phyloP scores from a whole-genome alignment of 2,329 filamentous ascomycete genomes.

The Huntiella omanensis region DNA sequence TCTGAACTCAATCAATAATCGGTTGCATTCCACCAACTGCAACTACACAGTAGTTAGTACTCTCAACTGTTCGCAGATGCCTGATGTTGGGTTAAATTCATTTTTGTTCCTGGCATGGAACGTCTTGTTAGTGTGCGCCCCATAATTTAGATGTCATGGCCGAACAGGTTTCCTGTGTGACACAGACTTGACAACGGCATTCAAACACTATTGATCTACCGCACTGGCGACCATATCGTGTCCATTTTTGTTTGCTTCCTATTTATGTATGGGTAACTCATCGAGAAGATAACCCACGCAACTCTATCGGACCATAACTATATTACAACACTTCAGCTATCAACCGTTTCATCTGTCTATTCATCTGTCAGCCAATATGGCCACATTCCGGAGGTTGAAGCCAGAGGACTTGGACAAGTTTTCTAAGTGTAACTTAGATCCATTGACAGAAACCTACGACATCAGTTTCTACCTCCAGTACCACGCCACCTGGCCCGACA shows the following conservation, averaged over 20 bases:
- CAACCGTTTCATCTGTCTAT: not conserved
- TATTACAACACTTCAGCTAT: not conserved
- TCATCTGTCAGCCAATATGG: constrained; percentile 33
- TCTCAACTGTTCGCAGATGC: too few species aligned
- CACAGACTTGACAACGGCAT: too few species aligned
- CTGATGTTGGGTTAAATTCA: too few species aligned
- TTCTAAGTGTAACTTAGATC: constrained; percentile 89
- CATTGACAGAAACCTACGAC: constrained; percentile 94
- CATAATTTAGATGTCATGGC: too few species aligned
- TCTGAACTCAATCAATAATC: too few species aligned
- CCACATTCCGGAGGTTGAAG: constrained; percentile 68
- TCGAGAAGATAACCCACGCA: not conserved
- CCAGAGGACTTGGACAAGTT: constrained; percentile 73
- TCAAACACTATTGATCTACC: too few species aligned
- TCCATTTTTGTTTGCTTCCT: not conserved
- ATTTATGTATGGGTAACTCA: not conserved
- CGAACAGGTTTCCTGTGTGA: too few species aligned
- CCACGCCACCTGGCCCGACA: constrained; percentile 82
- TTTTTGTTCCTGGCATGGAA: too few species aligned
- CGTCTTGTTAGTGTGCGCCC: too few species aligned
- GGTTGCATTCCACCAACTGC: too few species aligned
- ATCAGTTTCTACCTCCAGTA: constrained; percentile 92
- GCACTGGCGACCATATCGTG: too few species aligned
- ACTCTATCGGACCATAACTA: not conserved
- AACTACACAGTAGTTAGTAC: too few species aligned